Evolutionary conservation across 352 stramenopile species (phyloP).

Genomic region (Pythium plurisporium): DNA sequence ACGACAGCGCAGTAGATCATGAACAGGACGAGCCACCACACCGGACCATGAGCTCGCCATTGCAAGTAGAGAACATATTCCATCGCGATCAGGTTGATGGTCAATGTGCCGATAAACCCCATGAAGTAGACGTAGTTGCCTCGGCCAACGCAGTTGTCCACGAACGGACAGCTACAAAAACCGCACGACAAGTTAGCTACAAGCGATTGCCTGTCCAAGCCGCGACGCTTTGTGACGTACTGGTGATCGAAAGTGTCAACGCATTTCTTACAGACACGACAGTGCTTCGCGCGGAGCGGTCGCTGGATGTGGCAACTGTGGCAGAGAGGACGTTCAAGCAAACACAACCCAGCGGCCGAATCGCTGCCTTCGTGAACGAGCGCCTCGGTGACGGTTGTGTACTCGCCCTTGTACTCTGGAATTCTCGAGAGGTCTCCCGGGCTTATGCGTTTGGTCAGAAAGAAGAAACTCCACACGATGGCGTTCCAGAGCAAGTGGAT

Average conservation of each 20-base stretch:
- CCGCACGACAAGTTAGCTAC: too few relatives aligned
- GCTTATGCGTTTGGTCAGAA: slow-evolving; percentile 47
- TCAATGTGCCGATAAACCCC: slow-evolving; percentile 47
- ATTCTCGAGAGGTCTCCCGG: slow-evolving; percentile 47
- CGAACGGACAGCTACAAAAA: slow-evolving; percentile 88
- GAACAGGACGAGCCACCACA: slow-evolving; percentile 22
- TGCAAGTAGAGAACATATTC: slow-evolving; percentile 61
- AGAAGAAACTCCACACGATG: slow-evolving; percentile 65
- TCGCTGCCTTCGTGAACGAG: slow-evolving; percentile 26
- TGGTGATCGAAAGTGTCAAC: slow-evolving; percentile 98
- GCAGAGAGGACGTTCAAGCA: slow-evolving; percentile 69
- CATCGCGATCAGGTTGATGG: slow-evolving; percentile 40
- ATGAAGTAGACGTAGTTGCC: slow-evolving; percentile 94
- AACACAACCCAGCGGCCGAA: not conserved
- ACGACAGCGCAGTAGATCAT: slow-evolving; percentile 49
- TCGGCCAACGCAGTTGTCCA: slow-evolving; percentile 98
- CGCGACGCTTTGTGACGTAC: too few relatives aligned
- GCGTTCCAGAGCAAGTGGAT: slow-evolving; percentile 57
- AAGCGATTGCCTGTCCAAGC: too few relatives aligned
- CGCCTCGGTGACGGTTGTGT: slow-evolving; percentile 53
- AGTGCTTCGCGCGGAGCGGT: slow-evolving; percentile 78
- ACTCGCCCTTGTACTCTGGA: slow-evolving; percentile 35
- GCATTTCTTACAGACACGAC: slow-evolving; percentile 90
- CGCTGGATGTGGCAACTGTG: slow-evolving; percentile 81
- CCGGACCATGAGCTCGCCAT: slow-evolving; percentile 40